Base-by-base conservation (phyloP, 768 basidiomycete genomes). In the Clathrus columnatus region DNA sequence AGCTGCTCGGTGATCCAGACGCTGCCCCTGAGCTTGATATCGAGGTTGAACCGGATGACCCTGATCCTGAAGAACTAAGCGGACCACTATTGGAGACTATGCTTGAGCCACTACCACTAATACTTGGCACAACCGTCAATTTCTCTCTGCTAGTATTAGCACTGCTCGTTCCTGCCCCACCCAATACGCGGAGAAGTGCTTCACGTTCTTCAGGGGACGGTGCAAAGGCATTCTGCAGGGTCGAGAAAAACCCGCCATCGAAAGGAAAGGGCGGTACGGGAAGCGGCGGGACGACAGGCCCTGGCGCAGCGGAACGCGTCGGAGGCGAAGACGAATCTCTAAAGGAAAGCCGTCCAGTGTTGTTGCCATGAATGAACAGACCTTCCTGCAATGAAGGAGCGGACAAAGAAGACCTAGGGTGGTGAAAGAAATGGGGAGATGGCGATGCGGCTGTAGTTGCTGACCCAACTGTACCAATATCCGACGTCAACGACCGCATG, bases 201-300 rank as follows among this genome's bases (percentile, higher is more conserved):
- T 90, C 85, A 43, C 90, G 86, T 75, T 93, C 90, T 59, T 84
- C 88, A 52, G 84, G 86, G 59, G 89, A 91, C 28, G 89, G 90
- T 30, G 87, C 89, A 67, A 93, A 93, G 17, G 89, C 90, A 63
- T 86, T 87, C 56, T 62, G 60, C 64, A 64, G 57, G 17, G 62
- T 61, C 46, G 63, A 70, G 66, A 75, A 70, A 56, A 72, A 59
- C 46, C 61, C 59, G 51, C 61, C 62, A 14, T 32, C 1, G 63
- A 10, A 36, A 42, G 18, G 18, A 18, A 8, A 17, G 43, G 17
- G 1, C 51, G 51, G 2, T n/a, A 36, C 14, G 17, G 36, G 51
- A 4, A 36, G 42, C 17, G 51, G 42, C 20, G 51, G 17, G 18
- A 42, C 36, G 32, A n/a, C 17, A 14, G 29, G 36, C 5, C 7